Evolutionary conservation across 148 eudicot genomes (phyloP), one percentile per base, ranked within the genome.

Genomic region (Agrostemma githago): DNA sequence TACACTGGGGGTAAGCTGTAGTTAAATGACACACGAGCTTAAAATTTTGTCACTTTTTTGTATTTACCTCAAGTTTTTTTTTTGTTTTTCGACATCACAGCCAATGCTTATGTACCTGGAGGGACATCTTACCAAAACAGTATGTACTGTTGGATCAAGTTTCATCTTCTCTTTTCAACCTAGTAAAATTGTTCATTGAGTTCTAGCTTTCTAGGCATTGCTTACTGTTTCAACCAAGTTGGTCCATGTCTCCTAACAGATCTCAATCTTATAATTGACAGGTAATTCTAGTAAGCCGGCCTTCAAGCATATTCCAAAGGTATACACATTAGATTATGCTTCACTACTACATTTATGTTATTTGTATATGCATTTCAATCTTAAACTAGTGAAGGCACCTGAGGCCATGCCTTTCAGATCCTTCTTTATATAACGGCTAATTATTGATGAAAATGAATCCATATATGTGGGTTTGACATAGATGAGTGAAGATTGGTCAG

Each of bases 261-360:
- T 48, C 11, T 54, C 61, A 66, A 11, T 15, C 62, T 73, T 75
- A 81, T 62, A 11, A 62, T 61, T 74, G 38, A 80, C 92, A 92
- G 97, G 74, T 79, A 60, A 54, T 72, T 82, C 86, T 14, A 66
- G 84, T 56, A 88, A 85, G 79, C 95, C 96, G 54, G 67, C 87
- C 75, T 88, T 85, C 87, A 96, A 92, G 89, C 99, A 96, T 78
- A 83, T 96, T 62, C 99, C 99, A 8, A 96, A 89, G 92, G 99
- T 90, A 86, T 54, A 19, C 40, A 8, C 19, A 6, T 63, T 2
- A 2, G 66, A n/a, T 64, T 69, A 26, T 70, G 34, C 37, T 60
- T 51, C 64, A 41, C 17, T 59, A 20, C 41, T 12, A 77, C 44
- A 17, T 62, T n/a, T n/a, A 63, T 51, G 42, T 3, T 70, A 37